Evolutionary conservation across 2,329 filamentous ascomycete species (phyloP).

Genomic region (Beauveria australis): DNA sequence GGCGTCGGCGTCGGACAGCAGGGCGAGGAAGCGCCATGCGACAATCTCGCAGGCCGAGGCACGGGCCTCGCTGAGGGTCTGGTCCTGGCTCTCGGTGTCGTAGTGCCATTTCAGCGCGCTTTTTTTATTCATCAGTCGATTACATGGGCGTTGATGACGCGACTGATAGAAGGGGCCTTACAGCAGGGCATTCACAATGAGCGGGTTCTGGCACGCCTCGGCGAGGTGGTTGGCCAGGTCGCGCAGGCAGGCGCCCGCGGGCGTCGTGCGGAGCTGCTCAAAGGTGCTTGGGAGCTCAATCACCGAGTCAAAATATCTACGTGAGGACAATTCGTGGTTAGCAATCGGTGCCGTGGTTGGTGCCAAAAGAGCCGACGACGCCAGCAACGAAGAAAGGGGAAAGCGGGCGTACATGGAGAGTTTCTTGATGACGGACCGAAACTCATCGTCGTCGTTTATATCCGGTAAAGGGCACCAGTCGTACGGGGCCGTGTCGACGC

Average conservation of each 20-base stretch:
- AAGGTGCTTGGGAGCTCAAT: slow-evolving; percentile 60
- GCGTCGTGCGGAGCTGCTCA: slow-evolving; percentile 62
- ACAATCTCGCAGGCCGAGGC: slow-evolving; percentile 73
- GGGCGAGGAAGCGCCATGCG: slow-evolving; percentile 68
- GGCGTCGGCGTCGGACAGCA: slow-evolving; percentile 62
- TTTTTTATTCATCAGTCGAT: no score
- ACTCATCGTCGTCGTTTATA: slow-evolving; percentile 50
- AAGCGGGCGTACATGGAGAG: slow-evolving; percentile 45
- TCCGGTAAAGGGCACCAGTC: slow-evolving; percentile 38
- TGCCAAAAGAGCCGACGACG: no score
- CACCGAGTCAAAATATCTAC: slow-evolving; percentile 54
- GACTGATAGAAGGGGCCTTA: slow-evolving; percentile 33
- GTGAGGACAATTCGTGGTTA: background rate
- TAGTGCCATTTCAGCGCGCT: slow-evolving; percentile 73
- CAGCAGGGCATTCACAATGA: slow-evolving; percentile 66
- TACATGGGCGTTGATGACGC: background rate
- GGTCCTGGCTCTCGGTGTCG: slow-evolving; percentile 52
- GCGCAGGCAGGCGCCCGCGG: slow-evolving; percentile 50
- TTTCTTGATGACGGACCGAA: slow-evolving; percentile 59
- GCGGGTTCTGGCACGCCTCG: slow-evolving; percentile 55
- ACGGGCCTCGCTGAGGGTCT: slow-evolving; percentile 58
- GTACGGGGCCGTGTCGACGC: slow-evolving; percentile 15
- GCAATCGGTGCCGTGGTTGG: background rate
- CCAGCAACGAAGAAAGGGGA: background rate
- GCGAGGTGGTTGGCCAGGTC: slow-evolving; percentile 57